Base-by-base conservation (phyloP, 345 rosid species). In the Hevea brasiliensis region DNA sequence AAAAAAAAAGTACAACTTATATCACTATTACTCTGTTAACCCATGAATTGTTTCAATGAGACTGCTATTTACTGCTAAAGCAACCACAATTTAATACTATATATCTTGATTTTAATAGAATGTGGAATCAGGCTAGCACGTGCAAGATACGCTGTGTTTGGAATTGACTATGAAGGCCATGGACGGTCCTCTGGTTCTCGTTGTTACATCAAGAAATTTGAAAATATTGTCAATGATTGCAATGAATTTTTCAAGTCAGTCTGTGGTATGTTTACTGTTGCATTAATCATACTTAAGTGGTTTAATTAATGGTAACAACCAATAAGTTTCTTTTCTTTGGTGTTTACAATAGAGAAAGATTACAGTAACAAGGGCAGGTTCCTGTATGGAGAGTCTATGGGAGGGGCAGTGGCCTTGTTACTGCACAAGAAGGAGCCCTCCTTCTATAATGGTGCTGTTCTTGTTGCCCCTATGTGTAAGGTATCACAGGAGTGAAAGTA, bases 391-490 rank as follows among this genome's bases (percentile, higher is more conserved):
- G 99, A 96, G 70, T 96, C 99, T 54, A 93, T 96, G 99, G 99
- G 97, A 80, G 99, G 98, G 55, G 99, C 99, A 42, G 98, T 96
- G 61, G 77, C 94, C 48, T 77, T 96, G 48, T 76, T 96, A 54
- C 89, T 96, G 32, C 97, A 93, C 86, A 89, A 77, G 74, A 96
- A 89, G 76, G 90, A 89, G 72, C 95, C 97, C 3, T 41, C 86
- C 26, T 89, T 93, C 55, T 96, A 94, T 86, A 87, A 90, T 6
- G 99, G 98, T 7, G 97, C 95, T 23, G 84, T 93, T 63, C 96
- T 96, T 45, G 91, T 90, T 50, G 99, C 99, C 23, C 99, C 99
- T 24, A 96, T 96, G 99, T 96, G 99, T 64, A 96, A 96, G 98
- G 99, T 92, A 79, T 47, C 17, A 11, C 35, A 35, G 41, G 20